A percentile compares a stretch with the other conserved stretches of the same genome.
Evolutionary conservation across 768 basidiomycete genomes (phyloP).

Genomic region (Cystobasidium tubakii): DNA sequence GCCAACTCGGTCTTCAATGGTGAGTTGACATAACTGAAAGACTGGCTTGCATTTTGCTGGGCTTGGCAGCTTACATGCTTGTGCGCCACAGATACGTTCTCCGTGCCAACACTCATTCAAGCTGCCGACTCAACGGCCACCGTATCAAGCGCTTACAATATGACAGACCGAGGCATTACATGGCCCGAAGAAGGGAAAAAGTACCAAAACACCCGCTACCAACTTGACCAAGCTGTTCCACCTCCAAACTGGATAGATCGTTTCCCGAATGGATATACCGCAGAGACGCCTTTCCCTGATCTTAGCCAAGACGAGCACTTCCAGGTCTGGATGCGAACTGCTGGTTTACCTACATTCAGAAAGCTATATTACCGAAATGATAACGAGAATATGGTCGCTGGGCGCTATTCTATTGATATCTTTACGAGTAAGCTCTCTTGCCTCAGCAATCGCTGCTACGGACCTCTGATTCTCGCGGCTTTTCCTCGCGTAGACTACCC

Average conservation of each 20-base stretch:
- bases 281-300: conserved; percentile 61
- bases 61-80: not conserved
- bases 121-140: conserved; percentile 52
- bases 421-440: conserved; percentile 65
- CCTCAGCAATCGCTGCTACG: not conserved
- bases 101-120: conserved; percentile 59
- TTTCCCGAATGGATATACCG: conserved; percentile 70
- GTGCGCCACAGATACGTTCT: conserved; percentile 65
- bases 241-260: conserved; percentile 82
- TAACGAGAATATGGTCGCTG: conserved; percentile 62
- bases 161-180: conserved; percentile 75
- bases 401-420: conserved; percentile 68
- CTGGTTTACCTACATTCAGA: conserved; percentile 91
- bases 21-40: conserved; percentile 48
- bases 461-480: not conserved
- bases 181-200: conserved; percentile 94
- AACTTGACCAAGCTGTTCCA: conserved; percentile 65
- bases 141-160: conserved; percentile 58
- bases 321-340: conserved; percentile 99
- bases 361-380: conserved; percentile 94
- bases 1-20: conserved; percentile 97
- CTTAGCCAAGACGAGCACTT: conserved; percentile 78
- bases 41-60: not conserved
- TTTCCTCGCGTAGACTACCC: conserved; percentile 68
- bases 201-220: conserved; percentile 67